Evolutionary conservation across 2,329 filamentous ascomycete genomes (phyloP).

Genomic region (Venturia aucupariae): DNA sequence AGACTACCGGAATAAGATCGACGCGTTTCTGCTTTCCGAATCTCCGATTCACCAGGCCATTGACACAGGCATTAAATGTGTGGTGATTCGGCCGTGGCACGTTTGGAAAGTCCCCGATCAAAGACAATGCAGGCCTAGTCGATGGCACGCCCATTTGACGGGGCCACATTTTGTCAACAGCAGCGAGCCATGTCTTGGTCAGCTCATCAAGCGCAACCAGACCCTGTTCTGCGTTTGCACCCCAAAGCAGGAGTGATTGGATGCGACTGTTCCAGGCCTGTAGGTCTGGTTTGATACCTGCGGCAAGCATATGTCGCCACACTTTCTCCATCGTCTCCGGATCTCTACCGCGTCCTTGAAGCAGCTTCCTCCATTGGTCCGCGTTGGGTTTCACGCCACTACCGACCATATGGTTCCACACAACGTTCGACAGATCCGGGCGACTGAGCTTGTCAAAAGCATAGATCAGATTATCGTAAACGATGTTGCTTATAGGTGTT

Average conservation of each 20-base stretch:
- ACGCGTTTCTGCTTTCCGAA: constrained; percentile 32
- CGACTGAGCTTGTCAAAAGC: constrained; percentile 1
- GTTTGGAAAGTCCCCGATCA: neutral
- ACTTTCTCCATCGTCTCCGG: constrained; percentile 51
- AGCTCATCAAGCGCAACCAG: constrained; percentile 58
- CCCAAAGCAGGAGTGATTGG: constrained; percentile 51
- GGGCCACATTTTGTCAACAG: neutral
- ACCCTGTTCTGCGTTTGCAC: constrained; percentile 43
- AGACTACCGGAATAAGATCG: constrained; percentile 28
- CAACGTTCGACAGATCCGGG: constrained; percentile 22
- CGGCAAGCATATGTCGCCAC: constrained; percentile 54
- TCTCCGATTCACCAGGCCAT: constrained; percentile 42
- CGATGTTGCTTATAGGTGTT: neutral
- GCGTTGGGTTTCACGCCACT: constrained; percentile 50
- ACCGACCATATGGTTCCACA: constrained; percentile 49
- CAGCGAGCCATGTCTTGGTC: constrained; percentile 47
- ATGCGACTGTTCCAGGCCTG: constrained; percentile 64
- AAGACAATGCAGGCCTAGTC: neutral
- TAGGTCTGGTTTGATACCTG: constrained; percentile 52
- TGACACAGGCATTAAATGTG: constrained; percentile 61
- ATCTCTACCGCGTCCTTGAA: constrained; percentile 55
- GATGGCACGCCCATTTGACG: constrained; percentile 18
- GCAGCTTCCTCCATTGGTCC: constrained; percentile 63
- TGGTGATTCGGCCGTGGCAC: constrained; percentile 52
- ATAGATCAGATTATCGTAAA: constrained; percentile 8